Conservation (phyloP, 208 protist species). For the Trypanosoma brucei region DNA sequence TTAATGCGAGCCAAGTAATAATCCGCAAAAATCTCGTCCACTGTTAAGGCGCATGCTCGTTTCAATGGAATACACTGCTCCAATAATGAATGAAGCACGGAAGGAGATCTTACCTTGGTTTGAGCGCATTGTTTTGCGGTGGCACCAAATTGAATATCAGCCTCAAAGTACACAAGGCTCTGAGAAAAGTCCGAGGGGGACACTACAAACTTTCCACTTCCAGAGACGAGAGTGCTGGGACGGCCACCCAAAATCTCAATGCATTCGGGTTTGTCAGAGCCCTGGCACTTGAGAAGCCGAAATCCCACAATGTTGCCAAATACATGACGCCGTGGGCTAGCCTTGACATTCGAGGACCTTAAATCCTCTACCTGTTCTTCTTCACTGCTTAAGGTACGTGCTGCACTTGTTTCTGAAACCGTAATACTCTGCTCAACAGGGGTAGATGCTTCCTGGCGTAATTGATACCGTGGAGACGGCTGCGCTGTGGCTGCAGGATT, state of each 20-base stretch:
- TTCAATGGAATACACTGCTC: slow-evolving; percentile 23
- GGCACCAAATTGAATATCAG: slow-evolving; percentile 21
- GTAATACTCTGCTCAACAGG: slow-evolving; percentile 22
- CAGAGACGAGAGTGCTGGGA: no score
- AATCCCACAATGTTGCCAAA: slow-evolving; percentile 24
- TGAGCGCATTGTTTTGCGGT: background rate
- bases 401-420: slow-evolving; percentile 2
- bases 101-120: slow-evolving; percentile 4
- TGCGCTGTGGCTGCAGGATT: background rate
- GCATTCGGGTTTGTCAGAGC: slow-evolving; percentile 5
- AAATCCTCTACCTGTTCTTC: background rate
- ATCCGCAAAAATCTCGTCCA: slow-evolving; percentile 40
- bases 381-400: background rate
- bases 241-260: slow-evolving; percentile 1
- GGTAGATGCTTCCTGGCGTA: slow-evolving; percentile 22
- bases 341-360: no score
- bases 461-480: slow-evolving; percentile 46
- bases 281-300: slow-evolving; percentile 7
- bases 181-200: background rate
- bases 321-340: slow-evolving; percentile 4
- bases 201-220: background rate
- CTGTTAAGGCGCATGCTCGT: slow-evolving; percentile 35
- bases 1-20: slow-evolving; percentile 37
- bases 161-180: slow-evolving; percentile 12
- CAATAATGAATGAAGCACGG: slow-evolving; percentile 10